A percentile compares a stretch with the other conserved stretches of the same genome.
phyloP scores from a whole-genome alignment of 352 stramenopile genomes.

The Globisporangium paroecandrum region DNA sequence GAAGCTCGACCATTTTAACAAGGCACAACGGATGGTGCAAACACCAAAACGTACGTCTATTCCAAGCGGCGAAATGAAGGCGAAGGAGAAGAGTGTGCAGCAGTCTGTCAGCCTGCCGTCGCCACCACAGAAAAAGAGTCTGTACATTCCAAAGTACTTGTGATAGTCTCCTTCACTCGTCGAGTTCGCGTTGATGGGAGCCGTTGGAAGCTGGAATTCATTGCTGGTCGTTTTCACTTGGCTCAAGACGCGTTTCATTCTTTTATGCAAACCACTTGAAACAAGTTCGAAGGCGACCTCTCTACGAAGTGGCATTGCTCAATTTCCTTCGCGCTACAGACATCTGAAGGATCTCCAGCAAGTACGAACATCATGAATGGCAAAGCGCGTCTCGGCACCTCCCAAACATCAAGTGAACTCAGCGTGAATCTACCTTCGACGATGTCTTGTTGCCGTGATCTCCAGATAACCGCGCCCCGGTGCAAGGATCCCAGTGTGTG shows the following conservation, averaged over 20 bases:
- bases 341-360: not conserved
- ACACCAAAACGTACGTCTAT: not conserved
- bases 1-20: slow-evolving; percentile 3
- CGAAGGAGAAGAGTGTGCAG: not conserved
- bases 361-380: not conserved
- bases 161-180: slow-evolving; percentile 1
- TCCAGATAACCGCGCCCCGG: slow-evolving; percentile 6
- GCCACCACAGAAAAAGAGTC: not conserved
- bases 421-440: not conserved
- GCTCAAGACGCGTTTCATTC: not conserved
- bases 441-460: slow-evolving; percentile 9
- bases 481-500: slow-evolving; percentile 5
- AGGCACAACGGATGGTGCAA: not conserved
- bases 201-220: not conserved
- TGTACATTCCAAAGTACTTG: slow-evolving; percentile 22
- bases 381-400: not conserved
- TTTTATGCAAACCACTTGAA: slow-evolving; percentile 8
- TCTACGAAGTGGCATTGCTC: not conserved
- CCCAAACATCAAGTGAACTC: slow-evolving; percentile 2
- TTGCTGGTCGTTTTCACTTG: not conserved
- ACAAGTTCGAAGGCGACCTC: not conserved
- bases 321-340: slow-evolving; percentile 5
- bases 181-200: not conserved
- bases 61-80: not conserved
- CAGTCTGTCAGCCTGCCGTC: not conserved